phyloP scores from a whole-genome alignment of 108 stramenopile species.

The Chaetoceros tenuissimus region DNA sequence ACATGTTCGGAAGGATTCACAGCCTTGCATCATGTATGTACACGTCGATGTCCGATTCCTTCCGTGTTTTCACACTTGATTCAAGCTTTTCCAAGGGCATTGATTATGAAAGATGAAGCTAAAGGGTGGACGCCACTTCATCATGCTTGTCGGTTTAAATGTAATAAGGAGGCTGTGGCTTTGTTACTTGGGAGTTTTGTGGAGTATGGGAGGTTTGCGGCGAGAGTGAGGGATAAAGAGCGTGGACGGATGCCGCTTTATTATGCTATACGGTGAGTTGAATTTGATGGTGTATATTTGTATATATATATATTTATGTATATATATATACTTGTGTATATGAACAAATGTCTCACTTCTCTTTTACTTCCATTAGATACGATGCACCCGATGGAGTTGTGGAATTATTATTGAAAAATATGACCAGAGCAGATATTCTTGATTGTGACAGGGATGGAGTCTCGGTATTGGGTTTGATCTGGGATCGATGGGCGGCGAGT shows the following conservation, averaged over 20 bases:
- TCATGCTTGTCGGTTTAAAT: constrained; percentile 69
- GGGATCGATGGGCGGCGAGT: constrained; percentile 72
- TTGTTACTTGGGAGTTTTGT: constrained; percentile 40
- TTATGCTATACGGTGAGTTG: constrained; percentile 72
- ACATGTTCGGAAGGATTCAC: constrained; percentile 56
- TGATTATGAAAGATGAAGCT: constrained; percentile 37
- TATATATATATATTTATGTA: too few relatives aligned
- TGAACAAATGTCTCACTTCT: too few relatives aligned
- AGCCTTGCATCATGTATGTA: constrained; percentile 67
- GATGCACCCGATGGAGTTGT: constrained; percentile 76
- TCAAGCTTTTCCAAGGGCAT: constrained; percentile 56
- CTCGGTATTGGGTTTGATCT: constrained; percentile 54
- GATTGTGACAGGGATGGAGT: constrained; percentile 67
- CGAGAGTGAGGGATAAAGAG: constrained; percentile 28
- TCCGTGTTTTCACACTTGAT: constrained; percentile 55
- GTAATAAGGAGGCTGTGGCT: constrained; percentile 47
- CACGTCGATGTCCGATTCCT: constrained; percentile 57
- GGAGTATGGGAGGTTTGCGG: constrained; percentile 37
- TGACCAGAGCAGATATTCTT: constrained; percentile 57
- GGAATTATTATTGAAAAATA: constrained; percentile 41
- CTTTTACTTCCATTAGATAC: too few relatives aligned
- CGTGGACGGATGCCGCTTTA: constrained; percentile 51
- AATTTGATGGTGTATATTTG: too few relatives aligned
- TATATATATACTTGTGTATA: too few relatives aligned
- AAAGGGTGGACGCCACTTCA: constrained; percentile 71